Percentiles rank a stretch among this genome's conserved stretches.
These are phyloP conservation scores for Xylaria sp. DNA, from an alignment of 2,329 filamentous ascomycete genomes.

Conservation along the genomic window DNA sequence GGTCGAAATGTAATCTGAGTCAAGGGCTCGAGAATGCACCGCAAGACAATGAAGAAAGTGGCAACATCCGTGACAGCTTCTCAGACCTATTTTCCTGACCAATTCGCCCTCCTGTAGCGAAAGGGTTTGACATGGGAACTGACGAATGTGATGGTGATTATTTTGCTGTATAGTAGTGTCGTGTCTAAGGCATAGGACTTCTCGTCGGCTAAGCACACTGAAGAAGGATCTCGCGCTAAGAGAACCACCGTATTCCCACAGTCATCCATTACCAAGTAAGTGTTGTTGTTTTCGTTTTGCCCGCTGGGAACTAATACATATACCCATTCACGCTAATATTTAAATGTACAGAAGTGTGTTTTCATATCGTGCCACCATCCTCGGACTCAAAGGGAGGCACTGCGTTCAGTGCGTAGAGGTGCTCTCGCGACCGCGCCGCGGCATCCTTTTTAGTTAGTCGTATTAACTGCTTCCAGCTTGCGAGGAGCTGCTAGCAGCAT, in stretches of 20 bases:
- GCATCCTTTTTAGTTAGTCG: not conserved
- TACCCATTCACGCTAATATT: slow-evolving; percentile 11
- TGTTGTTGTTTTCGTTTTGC: not conserved
- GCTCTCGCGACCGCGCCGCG: not conserved
- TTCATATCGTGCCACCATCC: not conserved
- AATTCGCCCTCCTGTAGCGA: too few species aligned
- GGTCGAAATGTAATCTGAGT: too few species aligned
- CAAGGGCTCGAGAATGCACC: too few species aligned
- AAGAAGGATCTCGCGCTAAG: not conserved
- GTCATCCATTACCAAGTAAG: not conserved
- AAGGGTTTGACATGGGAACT: too few species aligned
- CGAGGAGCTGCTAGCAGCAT: slow-evolving; percentile 26
- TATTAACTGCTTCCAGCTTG: slow-evolving; percentile 36
- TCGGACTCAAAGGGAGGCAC: not conserved
- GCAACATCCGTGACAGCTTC: too few species aligned
- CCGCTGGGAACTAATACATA: not conserved
- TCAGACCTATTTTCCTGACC: too few species aligned
- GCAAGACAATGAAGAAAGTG: too few species aligned
- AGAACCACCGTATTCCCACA: not conserved
- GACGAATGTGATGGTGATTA: not conserved
- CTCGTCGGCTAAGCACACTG: not conserved
- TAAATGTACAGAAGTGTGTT: not conserved
- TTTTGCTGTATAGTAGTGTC: not conserved
- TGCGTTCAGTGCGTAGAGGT: too few species aligned
- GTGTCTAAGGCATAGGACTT: not conserved